Conservation (phyloP, 768 basidiomycete genomes). For the Chalciporus piperatus region DNA sequence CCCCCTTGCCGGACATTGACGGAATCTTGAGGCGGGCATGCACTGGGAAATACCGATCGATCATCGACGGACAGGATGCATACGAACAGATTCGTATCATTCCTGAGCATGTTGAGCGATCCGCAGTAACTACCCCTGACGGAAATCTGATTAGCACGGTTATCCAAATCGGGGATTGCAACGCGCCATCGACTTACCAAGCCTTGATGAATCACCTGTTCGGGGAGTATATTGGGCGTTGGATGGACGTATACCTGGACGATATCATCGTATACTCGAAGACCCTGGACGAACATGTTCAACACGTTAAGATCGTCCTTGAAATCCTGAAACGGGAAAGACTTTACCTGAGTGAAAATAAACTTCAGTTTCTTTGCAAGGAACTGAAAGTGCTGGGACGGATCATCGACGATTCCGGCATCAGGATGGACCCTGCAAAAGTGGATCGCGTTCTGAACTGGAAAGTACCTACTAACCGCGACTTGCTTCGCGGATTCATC, state of each 20-base stretch:
- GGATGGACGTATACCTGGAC: neutral
- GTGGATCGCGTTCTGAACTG: conserved; percentile 33
- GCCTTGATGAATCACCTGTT: neutral
- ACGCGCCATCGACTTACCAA: conserved; percentile 46
- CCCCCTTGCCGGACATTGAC: conserved; percentile 20
- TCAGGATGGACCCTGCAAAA: conserved; percentile 43
- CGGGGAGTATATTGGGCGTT: neutral
- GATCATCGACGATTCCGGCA: conserved; percentile 35
- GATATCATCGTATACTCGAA: conserved; percentile 10
- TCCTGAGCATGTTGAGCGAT: conserved; percentile 21
- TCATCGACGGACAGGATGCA: conserved; percentile 17
- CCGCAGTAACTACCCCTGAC: conserved; percentile 35
- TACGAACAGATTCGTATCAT: conserved; percentile 19
- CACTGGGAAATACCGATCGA: neutral
- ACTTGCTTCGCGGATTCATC: neutral
- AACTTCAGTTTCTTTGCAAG: conserved; percentile 32
- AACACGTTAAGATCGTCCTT: conserved; percentile 32
- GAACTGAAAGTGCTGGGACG: conserved; percentile 35
- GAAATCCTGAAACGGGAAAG: conserved; percentile 32
- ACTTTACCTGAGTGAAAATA: conserved; percentile 35
- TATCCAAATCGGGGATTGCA: conserved; percentile 27
- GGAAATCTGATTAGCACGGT: conserved; percentile 35
- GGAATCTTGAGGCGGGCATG: conserved; percentile 9
- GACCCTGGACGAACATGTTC: conserved; percentile 27
- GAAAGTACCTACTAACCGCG: neutral